phyloP scores from a whole-genome alignment of 768 basidiomycete species.

The Fibroporia radiculosa region DNA sequence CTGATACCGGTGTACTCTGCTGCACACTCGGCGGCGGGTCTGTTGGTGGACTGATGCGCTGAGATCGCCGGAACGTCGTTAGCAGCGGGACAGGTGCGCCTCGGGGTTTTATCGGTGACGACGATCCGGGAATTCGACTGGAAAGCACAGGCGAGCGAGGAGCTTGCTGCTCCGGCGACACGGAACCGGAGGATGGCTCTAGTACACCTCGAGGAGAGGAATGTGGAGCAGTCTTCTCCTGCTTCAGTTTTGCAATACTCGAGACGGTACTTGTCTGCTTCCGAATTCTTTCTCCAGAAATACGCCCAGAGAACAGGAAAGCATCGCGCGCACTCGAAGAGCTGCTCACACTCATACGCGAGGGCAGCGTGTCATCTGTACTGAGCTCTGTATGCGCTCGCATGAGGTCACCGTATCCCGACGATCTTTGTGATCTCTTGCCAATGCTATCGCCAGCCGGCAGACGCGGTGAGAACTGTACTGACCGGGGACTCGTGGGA shows the following conservation, averaged over 20 bases:
- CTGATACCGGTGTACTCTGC: not conserved
- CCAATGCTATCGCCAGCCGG: too few relatives aligned
- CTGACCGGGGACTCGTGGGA: slow-evolving; percentile 3
- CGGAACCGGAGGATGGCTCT: not conserved
- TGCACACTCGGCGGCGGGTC: slow-evolving; percentile 14
- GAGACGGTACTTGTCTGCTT: not conserved
- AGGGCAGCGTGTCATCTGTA: not conserved
- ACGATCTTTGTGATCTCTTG: too few relatives aligned
- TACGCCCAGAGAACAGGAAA: not conserved
- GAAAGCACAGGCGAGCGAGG: not conserved
- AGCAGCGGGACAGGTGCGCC: slow-evolving; percentile 10
- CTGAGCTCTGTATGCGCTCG: not conserved
- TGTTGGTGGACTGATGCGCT: slow-evolving; percentile 10
- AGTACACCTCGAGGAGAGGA: not conserved
- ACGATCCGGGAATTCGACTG: not conserved
- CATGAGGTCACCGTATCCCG: too few relatives aligned
- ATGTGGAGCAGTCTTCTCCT: not conserved
- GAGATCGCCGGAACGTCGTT: slow-evolving; percentile 10
- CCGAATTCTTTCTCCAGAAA: not conserved
- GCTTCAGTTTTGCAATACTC: slow-evolving; percentile 3
- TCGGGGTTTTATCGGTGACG: not conserved
- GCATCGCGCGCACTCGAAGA: not conserved
- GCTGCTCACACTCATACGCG: not conserved
- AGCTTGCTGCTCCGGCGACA: slow-evolving; percentile 10
- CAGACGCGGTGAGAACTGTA: slow-evolving; percentile 12